Evolutionary conservation across 2,329 filamentous ascomycete species (phyloP).

Genomic region (Juglanconis sp.): DNA sequence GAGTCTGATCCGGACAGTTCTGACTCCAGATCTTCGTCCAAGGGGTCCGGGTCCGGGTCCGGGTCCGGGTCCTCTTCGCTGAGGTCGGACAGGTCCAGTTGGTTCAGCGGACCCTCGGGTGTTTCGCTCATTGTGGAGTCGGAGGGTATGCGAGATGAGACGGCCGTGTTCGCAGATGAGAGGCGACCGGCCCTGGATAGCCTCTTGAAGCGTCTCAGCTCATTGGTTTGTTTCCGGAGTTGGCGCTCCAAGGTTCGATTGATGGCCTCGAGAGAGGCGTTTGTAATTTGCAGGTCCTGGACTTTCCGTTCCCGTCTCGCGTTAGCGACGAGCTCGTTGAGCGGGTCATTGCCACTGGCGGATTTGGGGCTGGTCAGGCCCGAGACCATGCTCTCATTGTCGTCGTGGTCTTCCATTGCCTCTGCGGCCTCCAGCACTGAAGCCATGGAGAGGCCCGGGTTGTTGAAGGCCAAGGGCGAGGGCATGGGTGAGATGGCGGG

Average conservation of each 20-base stretch:
- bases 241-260: slow-evolving; percentile 90
- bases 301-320: slow-evolving; percentile 92
- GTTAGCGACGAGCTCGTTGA: slow-evolving; percentile 78
- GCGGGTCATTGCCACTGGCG: slow-evolving; percentile 51
- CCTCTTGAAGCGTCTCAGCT: slow-evolving; percentile 81
- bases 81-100: slow-evolving; percentile 48
- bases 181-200: slow-evolving; percentile 77
- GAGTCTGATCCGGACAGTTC: slow-evolving; percentile 41
- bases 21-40: slow-evolving; percentile 40
- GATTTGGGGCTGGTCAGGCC: slow-evolving; percentile 57
- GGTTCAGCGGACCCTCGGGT: slow-evolving; percentile 37
- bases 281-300: slow-evolving; percentile 92
- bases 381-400: slow-evolving; percentile 9
- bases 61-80: slow-evolving; percentile 40
- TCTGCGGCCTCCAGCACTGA: slow-evolving; percentile 56
- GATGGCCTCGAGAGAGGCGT: slow-evolving; percentile 90
- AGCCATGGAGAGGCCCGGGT: slow-evolving; percentile 46
- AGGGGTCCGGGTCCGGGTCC: slow-evolving; percentile 25
- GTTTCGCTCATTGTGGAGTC: slow-evolving; percentile 38
- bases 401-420: slow-evolving; percentile 30
- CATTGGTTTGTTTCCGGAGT: slow-evolving; percentile 83
- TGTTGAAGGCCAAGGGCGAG: slow-evolving; percentile 25
- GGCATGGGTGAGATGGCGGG: slow-evolving; percentile 29
- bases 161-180: slow-evolving; percentile 52
- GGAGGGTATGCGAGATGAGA: slow-evolving; percentile 39